A percentile compares a stretch with the other conserved stretches of the same genome.
These are phyloP conservation scores for Hymenochaete sp. DNA, from an alignment of 1,284 basidiomycete species.

Conservation along the genomic window DNA sequence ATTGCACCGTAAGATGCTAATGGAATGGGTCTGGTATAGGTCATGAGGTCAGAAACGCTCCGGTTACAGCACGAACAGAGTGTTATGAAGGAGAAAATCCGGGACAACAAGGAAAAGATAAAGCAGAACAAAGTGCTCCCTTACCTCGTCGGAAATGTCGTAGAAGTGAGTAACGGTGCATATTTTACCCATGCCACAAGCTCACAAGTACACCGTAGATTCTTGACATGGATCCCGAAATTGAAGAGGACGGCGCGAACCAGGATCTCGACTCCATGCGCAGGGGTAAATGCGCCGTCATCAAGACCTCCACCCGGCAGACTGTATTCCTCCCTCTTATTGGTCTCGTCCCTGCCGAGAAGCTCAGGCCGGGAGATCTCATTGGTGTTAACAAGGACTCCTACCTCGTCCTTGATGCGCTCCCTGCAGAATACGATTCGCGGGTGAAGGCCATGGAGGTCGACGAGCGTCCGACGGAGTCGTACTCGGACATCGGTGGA, in stretches of 20 bases:
- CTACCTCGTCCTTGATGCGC: conserved; percentile 91
- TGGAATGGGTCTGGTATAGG: conserved; percentile 39
- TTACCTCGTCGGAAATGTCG: conserved; percentile 96
- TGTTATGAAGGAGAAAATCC: conserved; percentile 97
- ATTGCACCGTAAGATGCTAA: not conserved
- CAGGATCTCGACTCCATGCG: conserved; percentile 91
- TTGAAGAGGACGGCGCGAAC: conserved; percentile 88
- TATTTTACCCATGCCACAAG: conserved; percentile 4
- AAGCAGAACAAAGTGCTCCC: conserved; percentile 99
- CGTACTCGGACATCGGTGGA: conserved; percentile 74
- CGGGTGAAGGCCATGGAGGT: conserved; percentile 92
- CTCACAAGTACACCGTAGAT: conserved; percentile 46
- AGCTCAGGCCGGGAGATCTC: conserved; percentile 86
- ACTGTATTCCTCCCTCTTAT: conserved; percentile 98
- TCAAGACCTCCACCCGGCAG: conserved; percentile 97
- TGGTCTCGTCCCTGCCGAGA: conserved; percentile 87
- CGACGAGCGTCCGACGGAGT: conserved; percentile 72
- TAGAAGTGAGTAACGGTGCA: conserved; percentile 58
- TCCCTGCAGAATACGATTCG: conserved; percentile 71
- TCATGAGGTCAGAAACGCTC: conserved; percentile 91
- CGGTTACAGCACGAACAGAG: conserved; percentile 90
- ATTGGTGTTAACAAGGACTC: conserved; percentile 99
- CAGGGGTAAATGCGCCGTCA: conserved; percentile 96
- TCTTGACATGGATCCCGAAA: conserved; percentile 88
- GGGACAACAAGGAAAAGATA: conserved; percentile 97